phyloP scores from a whole-genome alignment of 345 rosid species.

The Acer campestre region DNA sequence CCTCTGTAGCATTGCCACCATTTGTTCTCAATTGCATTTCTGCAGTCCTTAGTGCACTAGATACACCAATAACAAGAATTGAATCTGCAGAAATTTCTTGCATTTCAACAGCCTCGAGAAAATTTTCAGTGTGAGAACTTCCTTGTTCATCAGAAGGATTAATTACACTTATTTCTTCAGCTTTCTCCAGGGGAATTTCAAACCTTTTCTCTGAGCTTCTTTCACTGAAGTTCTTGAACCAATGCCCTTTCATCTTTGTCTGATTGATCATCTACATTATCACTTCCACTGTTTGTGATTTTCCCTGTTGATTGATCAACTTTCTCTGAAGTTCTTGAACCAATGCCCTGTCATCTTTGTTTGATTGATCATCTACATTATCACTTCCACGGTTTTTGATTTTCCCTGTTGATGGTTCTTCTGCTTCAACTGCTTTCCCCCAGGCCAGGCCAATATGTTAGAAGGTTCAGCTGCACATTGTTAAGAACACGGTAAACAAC shows the following conservation, averaged over 20 bases:
- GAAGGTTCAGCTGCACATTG: constrained; percentile 18
- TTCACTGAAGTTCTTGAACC: constrained; percentile 8
- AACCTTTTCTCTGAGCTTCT: no score
- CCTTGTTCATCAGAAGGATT: no score
- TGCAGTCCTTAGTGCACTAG: constrained; percentile 1
- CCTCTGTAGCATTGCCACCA: not conserved
- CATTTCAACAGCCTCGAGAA: no score
- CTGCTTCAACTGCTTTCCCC: constrained; percentile 18
- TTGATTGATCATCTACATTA: constrained; percentile 5
- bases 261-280: no score
- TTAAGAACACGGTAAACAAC: not conserved
- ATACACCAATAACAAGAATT: no score
- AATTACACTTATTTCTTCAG: no score
- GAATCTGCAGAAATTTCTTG: no score
- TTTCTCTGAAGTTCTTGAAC: constrained; percentile 11
- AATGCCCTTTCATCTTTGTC: no score
- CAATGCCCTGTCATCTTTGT: constrained; percentile 5
- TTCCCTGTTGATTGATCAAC: no score
- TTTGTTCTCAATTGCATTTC: constrained; percentile 12
- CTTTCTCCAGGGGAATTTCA: no score
- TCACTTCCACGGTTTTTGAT: not conserved
- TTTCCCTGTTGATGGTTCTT: constrained; percentile 11
- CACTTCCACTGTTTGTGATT: no score
- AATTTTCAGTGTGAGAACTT: no score
- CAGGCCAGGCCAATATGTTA: not conserved